Base-by-base conservation (phyloP, 2,329 filamentous ascomycete genomes). In the Pleomassaria siparia region DNA sequence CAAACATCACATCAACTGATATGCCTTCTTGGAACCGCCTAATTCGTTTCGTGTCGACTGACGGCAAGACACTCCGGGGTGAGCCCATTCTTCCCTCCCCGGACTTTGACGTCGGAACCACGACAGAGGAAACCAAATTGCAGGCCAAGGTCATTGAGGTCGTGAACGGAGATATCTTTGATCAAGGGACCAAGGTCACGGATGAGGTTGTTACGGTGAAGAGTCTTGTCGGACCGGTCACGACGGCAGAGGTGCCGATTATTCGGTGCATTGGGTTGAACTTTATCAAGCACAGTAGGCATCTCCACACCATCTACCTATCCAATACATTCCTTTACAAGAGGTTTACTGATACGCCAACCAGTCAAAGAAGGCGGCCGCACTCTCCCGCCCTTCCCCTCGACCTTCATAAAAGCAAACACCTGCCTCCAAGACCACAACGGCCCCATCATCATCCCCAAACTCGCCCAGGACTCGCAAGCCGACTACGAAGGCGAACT, bases 211-310 rank as follows among this genome's bases (percentile, higher is more conserved):
- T 76, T 2, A 74, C 72, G 0, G 81, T 85, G 6, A 78, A 80
- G 57, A 70, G 67, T 43, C 61, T 84, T 0, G 71, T 85, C 0
- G 78, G 79, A 0, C 81, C 81, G 0, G 60, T 85, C 25, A 71
- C 74, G 0, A 65, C 62, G 9, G 63, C 67, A 2, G 79, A 83
- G 42, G 77, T 84, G 0, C 78, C 80, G 0, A 80, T 83, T 35
- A 58, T 85, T 3, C 67, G 80, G 16, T 85, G 82, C 53, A 76
- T 84, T 11, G 82, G 82, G 0, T 59, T 85, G 22, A 84, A 85
- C 56, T 84, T 84, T 55, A 74, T 75, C 30, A 82, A 79, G 44
- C 82, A 85, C 55, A 80, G 67, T 71, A 56, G n/a, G 57, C 47
- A 21, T 18, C 18, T 30, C 47, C 18, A 3, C n/a, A 16, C 5